Evolutionary conservation across 345 rosid genomes (phyloP).

Genomic region (Pistacia vera): DNA sequence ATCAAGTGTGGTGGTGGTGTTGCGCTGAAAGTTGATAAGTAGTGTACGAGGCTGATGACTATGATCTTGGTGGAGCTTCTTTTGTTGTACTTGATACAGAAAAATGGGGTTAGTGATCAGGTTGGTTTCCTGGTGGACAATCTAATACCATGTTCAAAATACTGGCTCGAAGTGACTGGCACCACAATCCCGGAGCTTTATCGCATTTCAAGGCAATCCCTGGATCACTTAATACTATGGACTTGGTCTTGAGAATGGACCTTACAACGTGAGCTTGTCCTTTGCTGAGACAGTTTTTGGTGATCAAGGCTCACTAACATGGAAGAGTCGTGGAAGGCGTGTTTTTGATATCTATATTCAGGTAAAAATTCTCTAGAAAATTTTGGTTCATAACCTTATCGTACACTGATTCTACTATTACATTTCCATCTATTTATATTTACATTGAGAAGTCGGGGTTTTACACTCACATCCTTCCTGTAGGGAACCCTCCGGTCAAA

Average conservation of each 20-base stretch:
- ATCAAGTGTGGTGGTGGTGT: conserved; percentile 38
- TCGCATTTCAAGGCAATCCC: conserved; percentile 41
- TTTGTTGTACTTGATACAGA: conserved; percentile 30
- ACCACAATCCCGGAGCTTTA: conserved; percentile 46
- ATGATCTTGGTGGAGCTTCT: conserved; percentile 44
- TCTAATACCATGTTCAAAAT: conserved; percentile 29
- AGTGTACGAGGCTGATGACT: conserved; percentile 46
- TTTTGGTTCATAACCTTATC: not conserved
- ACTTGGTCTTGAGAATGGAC: conserved; percentile 34
- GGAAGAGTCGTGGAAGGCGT: conserved; percentile 54
- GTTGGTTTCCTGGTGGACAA: conserved; percentile 29
- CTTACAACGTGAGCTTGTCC: conserved; percentile 37
- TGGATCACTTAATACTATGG: conserved; percentile 44
- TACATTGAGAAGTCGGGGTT: no score
- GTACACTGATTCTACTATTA: not conserved
- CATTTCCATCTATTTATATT: not conserved
- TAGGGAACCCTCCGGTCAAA: conserved; percentile 29
- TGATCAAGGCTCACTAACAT: conserved; percentile 31
- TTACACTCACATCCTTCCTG: conserved; percentile 2
- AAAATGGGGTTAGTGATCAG: conserved; percentile 66
- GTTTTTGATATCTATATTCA: conserved; percentile 51
- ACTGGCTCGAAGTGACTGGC: conserved; percentile 29
- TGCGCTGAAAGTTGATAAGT: conserved; percentile 24
- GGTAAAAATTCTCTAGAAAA: conserved; percentile 21
- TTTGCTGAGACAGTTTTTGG: conserved; percentile 33